phyloP scores from a whole-genome alignment of 1,284 basidiomycete genomes.

The Chalciporus piperatoides region DNA sequence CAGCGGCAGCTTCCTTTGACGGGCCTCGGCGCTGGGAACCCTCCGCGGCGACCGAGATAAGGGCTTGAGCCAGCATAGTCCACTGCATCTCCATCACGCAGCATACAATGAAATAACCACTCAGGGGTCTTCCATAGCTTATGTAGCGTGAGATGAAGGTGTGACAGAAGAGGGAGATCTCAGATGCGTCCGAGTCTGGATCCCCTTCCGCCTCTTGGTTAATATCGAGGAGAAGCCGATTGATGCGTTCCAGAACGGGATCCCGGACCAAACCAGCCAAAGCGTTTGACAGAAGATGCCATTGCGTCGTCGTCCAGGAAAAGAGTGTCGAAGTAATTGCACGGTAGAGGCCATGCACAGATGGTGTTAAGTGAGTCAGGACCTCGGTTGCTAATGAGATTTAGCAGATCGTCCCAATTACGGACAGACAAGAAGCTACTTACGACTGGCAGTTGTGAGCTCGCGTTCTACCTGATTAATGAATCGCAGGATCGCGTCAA shows the following conservation, averaged over 20 bases:
- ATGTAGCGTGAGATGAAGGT: slow-evolving; percentile 78
- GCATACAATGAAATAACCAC: slow-evolving; percentile 84
- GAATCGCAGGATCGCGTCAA: slow-evolving; percentile 59
- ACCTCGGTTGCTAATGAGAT: slow-evolving; percentile 56
- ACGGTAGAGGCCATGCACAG: slow-evolving; percentile 84
- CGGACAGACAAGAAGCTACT: slow-evolving; percentile 23
- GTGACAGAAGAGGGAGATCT: slow-evolving; percentile 53
- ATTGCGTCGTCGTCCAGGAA: slow-evolving; percentile 68
- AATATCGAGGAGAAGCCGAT: slow-evolving; percentile 61
- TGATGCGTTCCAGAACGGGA: slow-evolving; percentile 62
- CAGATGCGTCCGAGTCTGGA: slow-evolving; percentile 17
- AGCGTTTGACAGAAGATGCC: slow-evolving; percentile 54
- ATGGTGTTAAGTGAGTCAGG: slow-evolving; percentile 73
- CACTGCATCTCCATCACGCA: slow-evolving; percentile 82
- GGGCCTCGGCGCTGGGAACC: slow-evolving; percentile 32
- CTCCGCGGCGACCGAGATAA: slow-evolving; percentile 44
- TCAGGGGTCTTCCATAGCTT: slow-evolving; percentile 70
- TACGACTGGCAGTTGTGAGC: slow-evolving; percentile 54
- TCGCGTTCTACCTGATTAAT: slow-evolving; percentile 54
- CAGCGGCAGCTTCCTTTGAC: slow-evolving; percentile 69
- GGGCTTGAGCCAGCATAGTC: slow-evolving; percentile 76
- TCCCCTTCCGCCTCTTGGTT: slow-evolving; percentile 48
- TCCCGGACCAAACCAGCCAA: slow-evolving; percentile 58
- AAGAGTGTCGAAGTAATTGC: slow-evolving; percentile 78
- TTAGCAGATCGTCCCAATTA: neutral